phyloP scores from a whole-genome alignment of 192 early-diverging fungal species.

The Backusella mclennaniae region DNA sequence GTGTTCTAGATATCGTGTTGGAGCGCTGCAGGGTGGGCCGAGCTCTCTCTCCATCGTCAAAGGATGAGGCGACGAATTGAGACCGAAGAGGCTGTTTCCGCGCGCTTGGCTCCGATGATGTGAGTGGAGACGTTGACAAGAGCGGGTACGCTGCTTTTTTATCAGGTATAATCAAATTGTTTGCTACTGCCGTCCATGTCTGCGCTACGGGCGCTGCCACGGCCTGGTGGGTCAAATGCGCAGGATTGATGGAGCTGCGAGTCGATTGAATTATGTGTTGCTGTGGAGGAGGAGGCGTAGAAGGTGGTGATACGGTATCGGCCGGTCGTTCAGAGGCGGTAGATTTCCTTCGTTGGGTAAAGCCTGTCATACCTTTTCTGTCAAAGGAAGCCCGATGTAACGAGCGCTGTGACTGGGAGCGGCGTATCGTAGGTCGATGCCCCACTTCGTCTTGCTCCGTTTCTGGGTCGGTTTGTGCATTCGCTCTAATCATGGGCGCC shows the following conservation, averaged over 20 bases:
- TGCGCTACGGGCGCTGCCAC: conserved; percentile 10
- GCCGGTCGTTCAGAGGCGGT: neutral
- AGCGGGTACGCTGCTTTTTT: neutral
- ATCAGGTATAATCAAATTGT: conserved; percentile 9
- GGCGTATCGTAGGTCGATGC: conserved; percentile 6
- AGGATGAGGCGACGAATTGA: neutral
- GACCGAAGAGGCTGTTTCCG: neutral
- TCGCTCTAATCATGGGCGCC: conserved; percentile 16
- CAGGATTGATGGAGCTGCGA: neutral
- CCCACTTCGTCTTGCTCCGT: neutral
- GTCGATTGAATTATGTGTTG: neutral
- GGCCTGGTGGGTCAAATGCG: neutral
- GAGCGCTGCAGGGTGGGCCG: neutral
- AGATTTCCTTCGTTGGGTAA: conserved; percentile 8
- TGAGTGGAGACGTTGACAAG: neutral
- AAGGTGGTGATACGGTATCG: neutral
- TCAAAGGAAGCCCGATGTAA: conserved; percentile 16
- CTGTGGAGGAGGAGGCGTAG: neutral
- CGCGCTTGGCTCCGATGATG: neutral
- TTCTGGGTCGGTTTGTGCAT: conserved; percentile 9
- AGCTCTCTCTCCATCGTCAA: neutral
- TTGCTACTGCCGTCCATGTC: conserved; percentile 12
- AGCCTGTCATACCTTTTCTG: conserved; percentile 1
- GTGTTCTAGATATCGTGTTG: conserved; percentile 38
- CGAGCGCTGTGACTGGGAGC: conserved; percentile 9